These are phyloP conservation scores for Chytridium lagenaria DNA, from an alignment of 371 early-diverging fungal species.

Conservation along the genomic window DNA sequence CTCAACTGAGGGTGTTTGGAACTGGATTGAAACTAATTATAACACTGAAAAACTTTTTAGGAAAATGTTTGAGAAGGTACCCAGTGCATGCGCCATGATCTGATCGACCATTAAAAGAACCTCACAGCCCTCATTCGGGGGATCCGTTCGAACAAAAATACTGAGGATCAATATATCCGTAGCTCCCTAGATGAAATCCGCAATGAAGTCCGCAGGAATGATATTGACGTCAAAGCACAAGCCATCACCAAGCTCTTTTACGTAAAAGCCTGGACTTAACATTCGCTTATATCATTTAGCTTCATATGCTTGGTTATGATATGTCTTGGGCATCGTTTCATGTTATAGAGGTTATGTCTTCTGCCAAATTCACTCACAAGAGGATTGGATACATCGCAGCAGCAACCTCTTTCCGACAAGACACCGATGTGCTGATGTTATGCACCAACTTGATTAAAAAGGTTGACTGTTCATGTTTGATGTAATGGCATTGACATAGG, in stretches of 20 bases:
- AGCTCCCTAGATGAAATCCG: constrained; percentile 86
- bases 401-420: constrained; percentile 84
- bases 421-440: constrained; percentile 95
- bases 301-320: constrained; percentile 97
- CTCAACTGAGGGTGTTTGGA: too few species aligned
- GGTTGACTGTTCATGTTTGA: constrained; percentile 52
- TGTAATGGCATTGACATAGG: background rate
- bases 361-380: constrained; percentile 83
- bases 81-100: too few species aligned
- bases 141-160: constrained; percentile 90
- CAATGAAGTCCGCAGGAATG: constrained; percentile 83
- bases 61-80: too few species aligned
- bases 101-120: too few species aligned
- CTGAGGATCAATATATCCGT: constrained; percentile 85
- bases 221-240: constrained; percentile 80
- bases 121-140: constrained; percentile 81
- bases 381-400: constrained; percentile 93
- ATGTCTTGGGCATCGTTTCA: constrained; percentile 97
- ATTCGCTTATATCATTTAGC: constrained; percentile 38
- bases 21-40: too few species aligned
- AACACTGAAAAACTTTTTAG: too few species aligned
- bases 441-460: constrained; percentile 95
- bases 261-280: constrained; percentile 50
- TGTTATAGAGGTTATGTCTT: constrained; percentile 96
- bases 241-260: constrained; percentile 91